Conservation (phyloP, 2,329 filamentous ascomycete genomes). For the Exophiala spinifera region DNA sequence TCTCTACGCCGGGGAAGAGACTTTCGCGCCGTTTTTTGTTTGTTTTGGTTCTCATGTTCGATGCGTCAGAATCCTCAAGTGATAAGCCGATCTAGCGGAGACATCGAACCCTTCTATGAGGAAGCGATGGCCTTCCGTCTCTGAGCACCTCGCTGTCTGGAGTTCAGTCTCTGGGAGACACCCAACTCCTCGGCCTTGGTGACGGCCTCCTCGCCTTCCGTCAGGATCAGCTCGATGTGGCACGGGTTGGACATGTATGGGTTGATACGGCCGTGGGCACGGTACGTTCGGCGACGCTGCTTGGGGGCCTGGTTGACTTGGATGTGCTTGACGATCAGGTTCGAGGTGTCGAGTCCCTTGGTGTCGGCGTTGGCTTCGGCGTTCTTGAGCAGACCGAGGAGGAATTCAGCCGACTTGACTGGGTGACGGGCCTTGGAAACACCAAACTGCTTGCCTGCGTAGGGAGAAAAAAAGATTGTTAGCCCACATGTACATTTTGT, state of each 20-base stretch:
- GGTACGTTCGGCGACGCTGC: constrained; percentile 98
- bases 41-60: no score
- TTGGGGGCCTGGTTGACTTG: constrained; percentile 99
- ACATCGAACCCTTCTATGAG: background rate
- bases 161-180: constrained; percentile 70
- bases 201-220: constrained; percentile 93
- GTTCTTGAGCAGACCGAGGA: constrained; percentile 95
- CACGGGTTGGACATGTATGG: constrained; percentile 99
- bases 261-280: constrained; percentile 99
- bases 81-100: no score
- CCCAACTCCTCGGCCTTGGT: constrained; percentile 73
- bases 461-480: constrained; percentile 11
- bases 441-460: constrained; percentile 93
- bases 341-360: constrained; percentile 95
- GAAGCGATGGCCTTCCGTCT: constrained; percentile 61
- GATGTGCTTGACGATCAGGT: constrained; percentile 99
- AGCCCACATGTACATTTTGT: constrained; percentile 1
- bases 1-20: no score
- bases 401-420: constrained; percentile 97
- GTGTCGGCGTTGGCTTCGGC: constrained; percentile 94
- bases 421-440: constrained; percentile 98
- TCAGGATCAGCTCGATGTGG: constrained; percentile 99
- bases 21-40: no score
- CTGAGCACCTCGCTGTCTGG: constrained; percentile 81
- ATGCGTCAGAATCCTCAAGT: no score